phyloP scores from a whole-genome alignment of 2,329 filamentous ascomycete species.

The Aspergillus udagawae region DNA sequence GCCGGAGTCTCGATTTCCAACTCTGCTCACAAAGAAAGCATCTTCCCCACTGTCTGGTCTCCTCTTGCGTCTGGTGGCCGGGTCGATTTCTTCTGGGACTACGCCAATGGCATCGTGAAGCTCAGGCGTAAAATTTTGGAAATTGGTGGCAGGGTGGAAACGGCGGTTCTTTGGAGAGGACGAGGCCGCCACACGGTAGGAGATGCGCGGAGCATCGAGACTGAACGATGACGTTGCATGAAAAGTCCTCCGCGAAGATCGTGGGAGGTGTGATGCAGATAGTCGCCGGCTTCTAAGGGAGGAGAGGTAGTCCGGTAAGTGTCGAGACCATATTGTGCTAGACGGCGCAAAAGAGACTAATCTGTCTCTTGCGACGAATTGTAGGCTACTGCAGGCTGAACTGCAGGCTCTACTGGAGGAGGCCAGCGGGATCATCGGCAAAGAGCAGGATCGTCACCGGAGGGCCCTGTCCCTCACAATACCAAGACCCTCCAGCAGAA shows the following conservation, averaged over 20 bases:
- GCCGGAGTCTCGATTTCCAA: slow-evolving; percentile 57
- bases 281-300: slow-evolving; percentile 2
- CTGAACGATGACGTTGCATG: slow-evolving; percentile 26
- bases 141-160: slow-evolving; percentile 64
- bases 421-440: slow-evolving; percentile 30
- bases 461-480: slow-evolving; percentile 15
- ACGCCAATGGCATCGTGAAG: slow-evolving; percentile 36
- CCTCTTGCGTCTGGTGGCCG: slow-evolving; percentile 57
- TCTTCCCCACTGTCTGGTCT: slow-evolving; percentile 85
- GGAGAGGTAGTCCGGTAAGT: slow-evolving; percentile 7
- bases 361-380: slow-evolving; percentile 20
- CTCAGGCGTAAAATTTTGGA: slow-evolving; percentile 66
- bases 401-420: slow-evolving; percentile 30
- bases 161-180: slow-evolving; percentile 68
- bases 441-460: slow-evolving; percentile 18
- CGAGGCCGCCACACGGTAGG: slow-evolving; percentile 69
- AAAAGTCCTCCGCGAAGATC: slow-evolving; percentile 19
- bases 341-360: slow-evolving; percentile 12
- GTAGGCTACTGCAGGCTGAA: slow-evolving; percentile 31
- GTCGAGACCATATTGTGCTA: slow-evolving; percentile 8
- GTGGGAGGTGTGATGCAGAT: slow-evolving; percentile 1
- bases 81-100: slow-evolving; percentile 26
- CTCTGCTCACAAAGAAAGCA: slow-evolving; percentile 83
- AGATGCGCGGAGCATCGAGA: slow-evolving; percentile 42
- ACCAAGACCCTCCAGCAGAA: slow-evolving; percentile 15